These are phyloP conservation scores for Colletotrichum viniferum DNA, from an alignment of 2,329 filamentous ascomycete genomes.

Conservation along the genomic window DNA sequence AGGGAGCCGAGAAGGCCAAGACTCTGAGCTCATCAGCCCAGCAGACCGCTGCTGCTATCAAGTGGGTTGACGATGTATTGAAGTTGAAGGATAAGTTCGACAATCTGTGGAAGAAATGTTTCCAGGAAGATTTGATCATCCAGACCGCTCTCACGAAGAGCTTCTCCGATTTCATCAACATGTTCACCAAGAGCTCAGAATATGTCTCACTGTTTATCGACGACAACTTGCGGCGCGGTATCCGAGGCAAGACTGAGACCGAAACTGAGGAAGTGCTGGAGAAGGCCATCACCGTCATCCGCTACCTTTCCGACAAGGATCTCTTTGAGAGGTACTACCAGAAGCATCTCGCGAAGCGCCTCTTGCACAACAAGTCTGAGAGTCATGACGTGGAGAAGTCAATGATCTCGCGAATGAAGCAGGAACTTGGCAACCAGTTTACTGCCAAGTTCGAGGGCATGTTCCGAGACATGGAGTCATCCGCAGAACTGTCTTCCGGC, in stretches of 20 bases:
- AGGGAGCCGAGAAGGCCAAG: conserved; percentile 53
- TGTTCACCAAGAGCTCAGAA: conserved; percentile 84
- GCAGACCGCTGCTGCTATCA: conserved; percentile 85
- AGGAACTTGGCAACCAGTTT: conserved; percentile 93
- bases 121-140: conserved; percentile 75
- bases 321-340: conserved; percentile 98
- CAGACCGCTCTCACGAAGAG: conserved; percentile 85
- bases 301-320: conserved; percentile 91
- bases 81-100: conserved; percentile 90
- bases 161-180: conserved; percentile 92
- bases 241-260: conserved; percentile 88
- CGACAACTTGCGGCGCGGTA: conserved; percentile 91
- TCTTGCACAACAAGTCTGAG: conserved; percentile 87
- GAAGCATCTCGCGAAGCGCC: conserved; percentile 87
- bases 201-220: conserved; percentile 97
- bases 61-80: conserved; percentile 94
- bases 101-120: conserved; percentile 73
- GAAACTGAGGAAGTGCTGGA: conserved; percentile 87
- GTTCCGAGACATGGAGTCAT: conserved; percentile 95
- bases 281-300: conserved; percentile 85
- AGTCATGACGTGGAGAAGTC: conserved; percentile 93
- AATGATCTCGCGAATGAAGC: conserved; percentile 96
- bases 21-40: conserved; percentile 58
- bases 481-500: conserved; percentile 77
- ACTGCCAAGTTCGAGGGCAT: conserved; percentile 93